Evolutionary conservation across 371 early-diverging fungal genomes (phyloP).

Genomic region (Funneliformis caledonium): DNA sequence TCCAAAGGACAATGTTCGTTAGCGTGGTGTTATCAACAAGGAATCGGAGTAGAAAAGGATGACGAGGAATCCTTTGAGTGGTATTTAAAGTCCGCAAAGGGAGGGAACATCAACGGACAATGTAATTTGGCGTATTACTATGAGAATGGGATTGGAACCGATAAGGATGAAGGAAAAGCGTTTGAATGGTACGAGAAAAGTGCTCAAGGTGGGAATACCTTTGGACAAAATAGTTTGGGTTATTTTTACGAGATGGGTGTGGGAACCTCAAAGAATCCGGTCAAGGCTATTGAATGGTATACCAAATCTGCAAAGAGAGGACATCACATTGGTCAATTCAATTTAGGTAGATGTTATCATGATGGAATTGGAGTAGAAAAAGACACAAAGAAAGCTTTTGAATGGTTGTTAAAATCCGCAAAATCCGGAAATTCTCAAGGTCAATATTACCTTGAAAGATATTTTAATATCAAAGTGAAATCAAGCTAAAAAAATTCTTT

Average conservation of each 20-base stretch:
- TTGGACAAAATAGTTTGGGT: slow-evolving; percentile 53
- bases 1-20: slow-evolving; percentile 67
- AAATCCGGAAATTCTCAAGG: background rate
- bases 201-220: slow-evolving; percentile 50
- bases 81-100: slow-evolving; percentile 52
- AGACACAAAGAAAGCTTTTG: slow-evolving; percentile 13
- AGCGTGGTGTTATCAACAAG: slow-evolving; percentile 80
- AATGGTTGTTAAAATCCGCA: slow-evolving; percentile 20
- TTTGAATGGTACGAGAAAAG: slow-evolving; percentile 49
- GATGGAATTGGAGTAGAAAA: slow-evolving; percentile 46
- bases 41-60: slow-evolving; percentile 66
- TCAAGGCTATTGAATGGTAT: slow-evolving; percentile 48
- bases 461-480: background rate
- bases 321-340: slow-evolving; percentile 51
- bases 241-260: slow-evolving; percentile 50
- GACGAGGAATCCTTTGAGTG: slow-evolving; percentile 65
- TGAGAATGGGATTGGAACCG: slow-evolving; percentile 63
- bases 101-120: slow-evolving; percentile 8
- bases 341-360: slow-evolving; percentile 53
- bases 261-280: slow-evolving; percentile 44
- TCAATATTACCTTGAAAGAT: background rate
- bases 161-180: slow-evolving; percentile 49
- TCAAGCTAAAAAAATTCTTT: background rate
- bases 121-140: background rate
- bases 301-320: slow-evolving; percentile 49